Evolutionary conservation across 352 stramenopile genomes (phyloP).

Genomic region (Plasmopara viticola): DNA sequence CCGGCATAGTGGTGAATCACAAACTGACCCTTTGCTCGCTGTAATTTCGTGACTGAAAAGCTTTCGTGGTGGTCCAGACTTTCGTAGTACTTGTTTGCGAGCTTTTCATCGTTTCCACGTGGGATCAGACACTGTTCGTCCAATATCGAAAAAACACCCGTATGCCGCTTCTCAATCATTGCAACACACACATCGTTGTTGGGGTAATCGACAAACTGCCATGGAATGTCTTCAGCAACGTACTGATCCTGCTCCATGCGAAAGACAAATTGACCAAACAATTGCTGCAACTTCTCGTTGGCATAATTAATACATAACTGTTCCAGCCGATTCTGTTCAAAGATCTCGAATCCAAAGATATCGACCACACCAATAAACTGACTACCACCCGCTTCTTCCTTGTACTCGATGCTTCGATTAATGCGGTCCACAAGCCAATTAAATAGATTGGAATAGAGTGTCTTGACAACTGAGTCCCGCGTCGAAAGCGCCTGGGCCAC

Average conservation of each 20-base stretch:
- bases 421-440: conserved; percentile 93
- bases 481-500: conserved; percentile 65
- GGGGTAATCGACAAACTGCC: conserved; percentile 83
- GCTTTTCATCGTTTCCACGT: conserved; percentile 72
- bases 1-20: conserved; percentile 85
- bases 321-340: conserved; percentile 86
- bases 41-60: conserved; percentile 66
- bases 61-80: conserved; percentile 49
- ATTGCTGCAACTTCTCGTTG: conserved; percentile 85
- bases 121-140: conserved; percentile 85
- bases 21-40: conserved; percentile 78
- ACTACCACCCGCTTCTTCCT: conserved; percentile 40
- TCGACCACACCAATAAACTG: conserved; percentile 89
- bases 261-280: conserved; percentile 79
- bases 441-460: conserved; percentile 86
- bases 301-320: conserved; percentile 30
- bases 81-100: conserved; percentile 83
- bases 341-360: conserved; percentile 90
- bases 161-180: conserved; percentile 67
- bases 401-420: conserved; percentile 88
- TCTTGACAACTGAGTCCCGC: conserved; percentile 83
- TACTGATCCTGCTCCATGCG: conserved; percentile 84
- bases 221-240: conserved; percentile 80
- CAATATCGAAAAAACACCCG: conserved; percentile 75
- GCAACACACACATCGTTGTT: conserved; percentile 81